Conservation (phyloP, 2,329 filamentous ascomycete species). For the Curvularia spicifera region DNA sequence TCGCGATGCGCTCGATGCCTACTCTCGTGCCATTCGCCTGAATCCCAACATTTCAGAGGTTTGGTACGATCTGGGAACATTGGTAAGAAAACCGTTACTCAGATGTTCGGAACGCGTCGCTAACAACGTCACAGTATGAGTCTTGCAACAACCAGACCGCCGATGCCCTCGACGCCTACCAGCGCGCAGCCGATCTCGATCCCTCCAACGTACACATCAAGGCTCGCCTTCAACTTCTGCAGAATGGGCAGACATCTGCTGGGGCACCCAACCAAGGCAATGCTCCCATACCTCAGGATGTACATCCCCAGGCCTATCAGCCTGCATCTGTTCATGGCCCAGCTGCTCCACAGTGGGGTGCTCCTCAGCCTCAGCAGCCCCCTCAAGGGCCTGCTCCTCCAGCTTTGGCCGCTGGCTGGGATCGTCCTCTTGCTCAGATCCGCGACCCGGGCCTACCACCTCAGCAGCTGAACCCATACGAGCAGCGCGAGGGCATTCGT, state of each 20-base stretch:
- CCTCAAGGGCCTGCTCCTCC: conserved; percentile 70
- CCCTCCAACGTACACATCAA: conserved; percentile 95
- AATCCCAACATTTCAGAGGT: conserved; percentile 99
- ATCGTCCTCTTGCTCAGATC: conserved; percentile 73
- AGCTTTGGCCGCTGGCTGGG: conserved; percentile 63
- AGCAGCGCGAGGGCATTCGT: conserved; percentile 75
- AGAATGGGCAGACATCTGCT: conserved; percentile 74
- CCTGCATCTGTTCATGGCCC: conserved; percentile 80
- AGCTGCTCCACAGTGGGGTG: conserved; percentile 88
- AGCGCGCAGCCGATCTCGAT: conserved; percentile 91
- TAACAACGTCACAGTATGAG: conserved; percentile 72
- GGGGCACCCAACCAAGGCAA: conserved; percentile 73
- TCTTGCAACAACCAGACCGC: conserved; percentile 99
- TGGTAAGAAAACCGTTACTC: conserved; percentile 66
- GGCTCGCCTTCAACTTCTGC: conserved; percentile 85
- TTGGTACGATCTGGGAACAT: conserved; percentile 96
- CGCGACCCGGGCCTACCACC: conserved; percentile 68
- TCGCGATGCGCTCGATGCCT: conserved; percentile 94
- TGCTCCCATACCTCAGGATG: conserved; percentile 91
- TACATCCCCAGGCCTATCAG: conserved; percentile 94
- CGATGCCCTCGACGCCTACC: conserved; percentile 94
- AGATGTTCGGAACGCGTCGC: not conserved
- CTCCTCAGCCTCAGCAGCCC: conserved; percentile 69
- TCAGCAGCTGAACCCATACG: conserved; percentile 81
- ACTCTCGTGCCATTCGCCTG: conserved; percentile 92